Evolutionary conservation across 495 filamentous ascomycete species (phyloP), one percentile per base, ranked within the genome.

Genomic region (Lasiosphaeria hispida): DNA sequence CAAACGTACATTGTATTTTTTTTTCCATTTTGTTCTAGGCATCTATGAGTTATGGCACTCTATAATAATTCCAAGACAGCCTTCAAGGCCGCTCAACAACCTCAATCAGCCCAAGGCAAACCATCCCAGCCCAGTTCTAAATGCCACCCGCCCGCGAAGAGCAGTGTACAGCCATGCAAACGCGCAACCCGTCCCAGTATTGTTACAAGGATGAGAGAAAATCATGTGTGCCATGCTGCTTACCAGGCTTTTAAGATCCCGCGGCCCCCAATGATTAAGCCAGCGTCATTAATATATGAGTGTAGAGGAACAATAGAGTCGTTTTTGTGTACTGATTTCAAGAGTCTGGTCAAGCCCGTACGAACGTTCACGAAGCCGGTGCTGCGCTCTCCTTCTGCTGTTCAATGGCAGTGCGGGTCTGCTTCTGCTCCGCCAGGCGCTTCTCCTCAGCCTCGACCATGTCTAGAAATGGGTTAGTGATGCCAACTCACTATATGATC

Each of bases 371-470:
- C 8, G 49, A 52, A 11, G 49, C 36, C 15, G 34, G 47, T 2
- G 51, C 51, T 7, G 38, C 5, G 6, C 9, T 43, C 19, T 52
- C 34, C 63, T 67, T 19, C 42, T 65, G 41, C 50, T 61, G 53
- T 48, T 59, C 10, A 50, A 43, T 18, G 14, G 15, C 44, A 33
- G 48, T 49, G 59, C 66, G 76, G 36, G 74, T 63, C 62, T 77
- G 67, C 69, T 86, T 83, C 68, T 83, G 81, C 33, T 76, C 76
- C 34, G 76, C 82, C 40, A 90, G 66, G 34, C 85, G 77, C 65
- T 79, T 76, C 80, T 92, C 88, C 78, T 92, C 89, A 43, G 87
- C 80, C 57, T 79, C 87, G 57, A 92, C 87, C 88, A 91, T 92
- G 63, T 91, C 80, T 83, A 45, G 4, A 30, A 13, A n/a, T 8